Percentiles rank a stretch among this genome's conserved stretches.
Conservation (phyloP, 1,284 basidiomycete genomes). For the Fistulinella cinereoalba region DNA sequence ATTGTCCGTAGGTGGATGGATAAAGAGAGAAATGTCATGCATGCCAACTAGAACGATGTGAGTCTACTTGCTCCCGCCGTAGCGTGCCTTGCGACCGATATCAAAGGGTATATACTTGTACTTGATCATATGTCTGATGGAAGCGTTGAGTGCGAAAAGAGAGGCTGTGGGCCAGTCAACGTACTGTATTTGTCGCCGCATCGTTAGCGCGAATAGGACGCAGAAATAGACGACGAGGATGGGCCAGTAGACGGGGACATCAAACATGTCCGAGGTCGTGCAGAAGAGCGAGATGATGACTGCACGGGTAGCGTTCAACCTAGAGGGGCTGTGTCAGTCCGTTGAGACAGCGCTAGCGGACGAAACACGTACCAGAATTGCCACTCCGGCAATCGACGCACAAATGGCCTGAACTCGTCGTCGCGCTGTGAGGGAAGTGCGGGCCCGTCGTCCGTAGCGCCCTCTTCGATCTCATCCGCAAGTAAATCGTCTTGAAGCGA, state of each 20-base stretch:
- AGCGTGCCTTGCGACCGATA: slow-evolving; percentile 82
- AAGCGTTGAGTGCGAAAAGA: background rate
- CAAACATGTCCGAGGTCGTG: slow-evolving; percentile 80
- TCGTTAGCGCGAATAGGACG: slow-evolving; percentile 84
- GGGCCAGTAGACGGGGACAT: slow-evolving; percentile 98
- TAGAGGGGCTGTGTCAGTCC: slow-evolving; percentile 32
- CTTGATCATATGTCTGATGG: slow-evolving; percentile 92
- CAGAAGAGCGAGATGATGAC: slow-evolving; percentile 77
- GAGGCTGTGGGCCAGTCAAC: slow-evolving; percentile 31
- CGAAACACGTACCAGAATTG: slow-evolving; percentile 77
- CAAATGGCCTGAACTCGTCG: slow-evolving; percentile 96
- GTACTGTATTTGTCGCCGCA: slow-evolving; percentile 91
- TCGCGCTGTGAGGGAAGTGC: slow-evolving; percentile 64
- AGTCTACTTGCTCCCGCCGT: slow-evolving; percentile 45
- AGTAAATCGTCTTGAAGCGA: slow-evolving; percentile 90
- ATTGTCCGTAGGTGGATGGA: slow-evolving; percentile 5
- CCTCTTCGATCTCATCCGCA: slow-evolving; percentile 95
- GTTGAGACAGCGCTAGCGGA: background rate
- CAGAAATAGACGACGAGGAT: slow-evolving; percentile 94
- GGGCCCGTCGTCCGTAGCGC: slow-evolving; percentile 51
- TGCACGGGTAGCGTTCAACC: slow-evolving; percentile 91
- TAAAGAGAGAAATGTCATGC: slow-evolving; percentile 1
- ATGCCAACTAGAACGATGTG: background rate
- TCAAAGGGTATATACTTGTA: slow-evolving; percentile 96
- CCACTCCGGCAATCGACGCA: slow-evolving; percentile 93